Base-by-base conservation (phyloP, 768 basidiomycete genomes). In the Mycena venus region DNA sequence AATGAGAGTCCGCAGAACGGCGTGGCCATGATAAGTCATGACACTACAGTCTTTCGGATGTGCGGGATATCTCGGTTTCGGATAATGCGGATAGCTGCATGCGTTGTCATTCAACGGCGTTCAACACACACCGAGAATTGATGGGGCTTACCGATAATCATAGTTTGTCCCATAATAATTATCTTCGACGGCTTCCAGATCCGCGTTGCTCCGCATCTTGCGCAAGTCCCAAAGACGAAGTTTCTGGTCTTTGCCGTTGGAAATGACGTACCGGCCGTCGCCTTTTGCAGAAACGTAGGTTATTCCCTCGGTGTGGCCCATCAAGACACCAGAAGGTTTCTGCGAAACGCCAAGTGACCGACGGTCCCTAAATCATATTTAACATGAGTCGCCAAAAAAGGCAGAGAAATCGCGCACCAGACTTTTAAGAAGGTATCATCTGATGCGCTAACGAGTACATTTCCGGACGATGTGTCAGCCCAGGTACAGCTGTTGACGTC, bases 401-500 rank as follows among this genome's bases (percentile, higher is more conserved):
- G n/a, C n/a, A n/a, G 88, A 85, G 76, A 90, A 88, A 56, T 51
- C 29, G 23, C 12, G 79, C 83, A 96, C 98, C 98, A 99, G 72
- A 99, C 92, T 89, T 99, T 99, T 73, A 99, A 85, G 82, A 94
- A 97, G 0, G 91, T 92, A 80, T 99, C 98, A 79, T 99, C 98
- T 0, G 96, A 97, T 1, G 95, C 98, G 77, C 96, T 98, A 61
- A 99, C 92, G 31, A 99, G 90, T 23, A 99, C 91, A 81, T 99
- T 99, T 14, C 96, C 96, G 15, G 96, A 97, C 3, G 91, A 90
- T 14, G 93, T 93, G 80, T 99, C 97, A 0, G 98, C 98, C 93
- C 97, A 99, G 80, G 95, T 96, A 84, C 97, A 92, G 79, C 96
- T 95, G 79, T 99, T 99, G 49, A 99, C 94, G 81, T 99, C 98